These are phyloP conservation scores for Vachellia pachyceras DNA, from an alignment of 306 rosid species.

Conservation along the genomic window DNA sequence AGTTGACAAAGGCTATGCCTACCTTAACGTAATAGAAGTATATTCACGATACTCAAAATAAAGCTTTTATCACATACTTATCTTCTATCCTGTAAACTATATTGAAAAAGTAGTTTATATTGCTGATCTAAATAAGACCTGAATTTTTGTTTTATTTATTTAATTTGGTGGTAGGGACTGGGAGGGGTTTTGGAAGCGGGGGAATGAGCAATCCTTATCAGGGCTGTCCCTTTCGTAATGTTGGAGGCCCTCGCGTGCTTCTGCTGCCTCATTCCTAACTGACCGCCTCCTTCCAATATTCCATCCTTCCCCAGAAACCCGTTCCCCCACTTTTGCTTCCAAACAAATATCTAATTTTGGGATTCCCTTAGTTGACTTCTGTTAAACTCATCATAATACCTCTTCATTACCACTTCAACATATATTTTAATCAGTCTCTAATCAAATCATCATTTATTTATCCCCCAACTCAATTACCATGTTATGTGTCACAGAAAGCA, in stretches of 20 bases:
- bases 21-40: too few relatives aligned
- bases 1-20: too few relatives aligned
- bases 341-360: background rate
- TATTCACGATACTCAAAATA: too few relatives aligned
- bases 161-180: background rate
- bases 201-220: background rate
- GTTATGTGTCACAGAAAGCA: background rate
- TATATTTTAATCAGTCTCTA: background rate
- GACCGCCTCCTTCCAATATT: background rate
- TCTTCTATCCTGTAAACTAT: too few relatives aligned
- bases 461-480: background rate
- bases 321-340: too few relatives aligned
- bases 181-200: background rate
- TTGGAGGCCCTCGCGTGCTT: slow-evolving; percentile 18
- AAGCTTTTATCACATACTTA: too few relatives aligned
- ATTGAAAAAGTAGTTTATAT: too few relatives aligned
- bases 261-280: slow-evolving; percentile 11
- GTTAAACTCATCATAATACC: background rate
- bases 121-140: too few relatives aligned
- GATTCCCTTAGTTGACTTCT: background rate
- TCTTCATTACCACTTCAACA: background rate
- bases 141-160: background rate
- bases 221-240: background rate
- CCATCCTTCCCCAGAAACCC: background rate
- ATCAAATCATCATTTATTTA: background rate